These are phyloP conservation scores for Glycine latifolia DNA, from an alignment of 306 rosid species.

Conservation along the genomic window DNA sequence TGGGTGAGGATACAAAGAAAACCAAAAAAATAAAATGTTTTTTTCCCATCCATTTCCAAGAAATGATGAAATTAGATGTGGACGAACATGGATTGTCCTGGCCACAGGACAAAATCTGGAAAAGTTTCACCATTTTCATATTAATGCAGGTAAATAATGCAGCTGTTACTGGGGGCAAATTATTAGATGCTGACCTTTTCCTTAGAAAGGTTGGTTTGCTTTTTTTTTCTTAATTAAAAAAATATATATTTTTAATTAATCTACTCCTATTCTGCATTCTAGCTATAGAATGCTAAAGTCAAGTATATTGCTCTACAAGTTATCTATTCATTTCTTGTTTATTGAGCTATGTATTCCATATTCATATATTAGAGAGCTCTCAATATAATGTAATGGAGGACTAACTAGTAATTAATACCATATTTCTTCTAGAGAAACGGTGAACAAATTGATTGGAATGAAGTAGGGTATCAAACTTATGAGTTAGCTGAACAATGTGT, in stretches of 20 bases:
- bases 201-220: constrained; percentile 43
- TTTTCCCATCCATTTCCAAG: too few species aligned
- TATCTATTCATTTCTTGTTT: too few species aligned
- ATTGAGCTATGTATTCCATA: too few species aligned
- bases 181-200: constrained; percentile 41
- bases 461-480: constrained; percentile 42
- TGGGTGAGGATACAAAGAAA: too few species aligned
- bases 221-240: background rate
- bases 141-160: constrained; percentile 49
- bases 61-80: too few species aligned
- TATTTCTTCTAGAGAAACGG: constrained; percentile 47
- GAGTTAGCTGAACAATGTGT: constrained; percentile 49
- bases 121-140: background rate
- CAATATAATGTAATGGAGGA: background rate
- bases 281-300: constrained; percentile 1
- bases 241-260: background rate
- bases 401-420: background rate
- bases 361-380: background rate
- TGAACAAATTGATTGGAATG: constrained; percentile 31
- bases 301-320: too few species aligned
- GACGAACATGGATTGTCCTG: too few species aligned
- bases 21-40: too few species aligned
- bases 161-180: constrained; percentile 41
- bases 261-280: background rate
- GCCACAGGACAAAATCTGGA: too few species aligned